A percentile compares a stretch with the other conserved stretches of the same genome.
Conservation (phyloP, 192 early-diverging fungal genomes). For the Podila epigama region DNA sequence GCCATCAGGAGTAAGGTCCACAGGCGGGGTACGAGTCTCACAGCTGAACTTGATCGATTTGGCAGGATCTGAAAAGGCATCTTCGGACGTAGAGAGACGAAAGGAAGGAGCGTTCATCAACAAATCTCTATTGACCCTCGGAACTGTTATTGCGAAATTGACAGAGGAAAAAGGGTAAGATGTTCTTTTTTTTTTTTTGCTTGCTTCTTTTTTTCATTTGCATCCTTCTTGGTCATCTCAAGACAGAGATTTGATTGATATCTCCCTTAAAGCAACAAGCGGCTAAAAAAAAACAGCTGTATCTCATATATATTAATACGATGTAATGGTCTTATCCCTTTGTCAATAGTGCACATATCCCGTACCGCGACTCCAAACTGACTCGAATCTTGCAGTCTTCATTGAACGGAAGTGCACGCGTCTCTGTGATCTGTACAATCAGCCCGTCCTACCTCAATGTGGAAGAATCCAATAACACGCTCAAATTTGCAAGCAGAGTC, state of each 20-base stretch:
- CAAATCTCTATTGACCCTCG: conserved; percentile 85
- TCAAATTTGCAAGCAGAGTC: conserved; percentile 94
- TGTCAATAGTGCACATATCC: conserved; percentile 75
- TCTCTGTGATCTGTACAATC: conserved; percentile 93
- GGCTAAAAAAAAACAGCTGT: too few species aligned
- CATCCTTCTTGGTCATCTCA: not conserved
- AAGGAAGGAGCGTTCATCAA: conserved; percentile 99
- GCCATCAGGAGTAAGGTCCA: conserved; percentile 30
- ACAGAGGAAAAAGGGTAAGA: conserved; percentile 71
- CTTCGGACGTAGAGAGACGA: conserved; percentile 82
- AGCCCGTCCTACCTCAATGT: conserved; percentile 77
- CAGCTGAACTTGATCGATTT: conserved; percentile 92
- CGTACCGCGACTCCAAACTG: conserved; percentile 96
- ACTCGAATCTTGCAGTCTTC: conserved; percentile 94
- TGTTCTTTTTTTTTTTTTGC: not conserved
- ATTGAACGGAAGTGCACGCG: conserved; percentile 87
- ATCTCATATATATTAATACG: too few species aligned
- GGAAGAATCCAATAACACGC: conserved; percentile 90
- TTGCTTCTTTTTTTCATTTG: too few species aligned
- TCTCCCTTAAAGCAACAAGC: too few species aligned
- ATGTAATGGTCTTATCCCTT: too few species aligned
- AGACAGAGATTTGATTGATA: too few species aligned
- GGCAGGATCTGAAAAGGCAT: conserved; percentile 94
- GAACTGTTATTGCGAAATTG: conserved; percentile 91
- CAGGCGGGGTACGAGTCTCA: conserved; percentile 38